Conservation (phyloP, 208 protist genomes). For the Leishmania arabica region DNA sequence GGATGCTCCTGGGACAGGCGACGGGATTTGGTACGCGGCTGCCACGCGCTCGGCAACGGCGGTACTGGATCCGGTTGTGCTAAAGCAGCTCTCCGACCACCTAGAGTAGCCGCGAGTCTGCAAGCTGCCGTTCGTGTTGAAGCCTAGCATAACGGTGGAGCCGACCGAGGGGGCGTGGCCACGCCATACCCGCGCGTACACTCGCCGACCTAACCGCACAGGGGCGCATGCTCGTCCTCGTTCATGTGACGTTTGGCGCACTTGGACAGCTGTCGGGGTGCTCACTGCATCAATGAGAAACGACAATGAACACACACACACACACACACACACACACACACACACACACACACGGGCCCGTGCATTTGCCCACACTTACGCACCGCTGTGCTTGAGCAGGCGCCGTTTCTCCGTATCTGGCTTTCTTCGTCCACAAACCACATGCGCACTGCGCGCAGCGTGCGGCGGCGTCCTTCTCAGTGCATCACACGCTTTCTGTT, state of each 20-base stretch:
- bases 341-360: background rate
- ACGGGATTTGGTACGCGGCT: background rate
- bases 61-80: constrained; percentile 12
- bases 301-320: background rate
- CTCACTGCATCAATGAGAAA: background rate
- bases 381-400: background rate
- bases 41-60: background rate
- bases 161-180: background rate
- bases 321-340: background rate
- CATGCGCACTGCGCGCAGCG: background rate
- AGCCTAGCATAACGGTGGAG: background rate
- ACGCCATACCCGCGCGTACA: background rate
- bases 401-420: background rate
- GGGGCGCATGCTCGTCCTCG: background rate
- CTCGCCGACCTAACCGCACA: background rate
- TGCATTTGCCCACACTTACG: background rate
- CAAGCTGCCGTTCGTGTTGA: background rate
- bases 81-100: constrained; percentile 29
- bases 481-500: background rate
- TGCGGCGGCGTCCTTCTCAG: background rate
- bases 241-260: background rate
- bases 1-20: background rate
- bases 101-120: constrained; percentile 9
- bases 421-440: background rate
- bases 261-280: background rate